Base-by-base conservation (phyloP, 306 rosid species). In the Rosa chinensis region DNA sequence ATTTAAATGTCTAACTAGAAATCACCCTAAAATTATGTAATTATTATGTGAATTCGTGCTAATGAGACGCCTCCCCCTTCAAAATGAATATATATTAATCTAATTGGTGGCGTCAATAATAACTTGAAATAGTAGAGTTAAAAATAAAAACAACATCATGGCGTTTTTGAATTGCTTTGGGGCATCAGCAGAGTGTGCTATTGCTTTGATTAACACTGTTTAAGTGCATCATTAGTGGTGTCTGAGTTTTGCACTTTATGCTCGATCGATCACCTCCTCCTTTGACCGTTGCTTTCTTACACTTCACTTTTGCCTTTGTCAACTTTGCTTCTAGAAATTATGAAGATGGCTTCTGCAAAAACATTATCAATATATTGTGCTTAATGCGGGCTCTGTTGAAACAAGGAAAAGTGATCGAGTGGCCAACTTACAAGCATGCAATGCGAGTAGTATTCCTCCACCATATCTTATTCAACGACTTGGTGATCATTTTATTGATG, bases 321-420 rank as follows among this genome's bases (percentile, higher is more conserved):
- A 32, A 64, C 70, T 32, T 16, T 64, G 70, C 70, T 64, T 64
- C 70, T 32, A 64, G 44, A 63, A 63, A 63, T 32, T 5, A 13
- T 13, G 20, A 23, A 25, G 39, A 11, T 62, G 40, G 42, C 35
- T 10, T 59, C 66, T 59, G 61, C 61, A 55, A 23, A 52, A 20
- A 55, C 40, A 11, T 11, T 11, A 62, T 25, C 18, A 25, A 5
- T 62, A 62, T 12, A 0, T 11, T 5, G 18, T 35, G 2, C 44
- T 64, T 14, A 64, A 64, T 42, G 77, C 35, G 35, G 14, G 77
- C 17, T 18, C 64, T 42, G 53, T 40, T 35, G 55, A 73, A 47
- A 72, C 53, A 62, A n/a, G 79, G 40, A 76, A 63, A 70, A 86
- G 84, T 82, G 84, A 87, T 71, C 8, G 85, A 49, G 74, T 55